Conservation (phyloP, 179 eudicot genomes). For the Heliamphora pulchella region DNA sequence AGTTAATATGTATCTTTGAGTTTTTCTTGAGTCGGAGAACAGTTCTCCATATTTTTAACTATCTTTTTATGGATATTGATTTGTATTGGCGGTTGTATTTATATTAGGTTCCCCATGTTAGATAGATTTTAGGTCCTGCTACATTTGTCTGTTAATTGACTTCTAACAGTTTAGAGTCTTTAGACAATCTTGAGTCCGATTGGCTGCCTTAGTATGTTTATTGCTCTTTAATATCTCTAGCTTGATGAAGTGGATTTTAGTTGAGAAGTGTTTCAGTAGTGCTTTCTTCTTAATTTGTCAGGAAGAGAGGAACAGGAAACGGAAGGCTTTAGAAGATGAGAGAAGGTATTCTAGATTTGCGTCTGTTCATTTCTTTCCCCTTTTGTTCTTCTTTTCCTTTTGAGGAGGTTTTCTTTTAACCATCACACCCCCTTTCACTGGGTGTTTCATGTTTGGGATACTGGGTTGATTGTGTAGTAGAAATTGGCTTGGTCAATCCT, state of each 20-base stretch:
- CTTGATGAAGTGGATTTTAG: background rate
- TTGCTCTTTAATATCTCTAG: slow-evolving; percentile 1
- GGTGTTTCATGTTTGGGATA: background rate
- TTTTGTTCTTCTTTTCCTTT: background rate
- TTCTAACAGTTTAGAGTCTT: background rate
- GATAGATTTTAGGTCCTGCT: slow-evolving; percentile 15
- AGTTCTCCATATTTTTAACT: slow-evolving; percentile 19
- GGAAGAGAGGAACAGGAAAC: slow-evolving; percentile 74
- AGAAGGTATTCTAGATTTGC: slow-evolving; percentile 44
- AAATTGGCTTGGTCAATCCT: background rate
- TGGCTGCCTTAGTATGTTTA: background rate
- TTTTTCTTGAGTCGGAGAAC: slow-evolving; percentile 63
- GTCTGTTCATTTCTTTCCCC: background rate
- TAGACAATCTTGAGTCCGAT: background rate
- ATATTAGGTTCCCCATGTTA: slow-evolving; percentile 16
- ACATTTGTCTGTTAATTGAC: background rate
- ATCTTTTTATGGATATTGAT: background rate
- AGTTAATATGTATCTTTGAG: slow-evolving; percentile 70
- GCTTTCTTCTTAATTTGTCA: slow-evolving; percentile 29
- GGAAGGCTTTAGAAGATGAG: slow-evolving; percentile 67
- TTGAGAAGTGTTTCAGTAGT: slow-evolving; percentile 8
- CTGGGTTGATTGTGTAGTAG: background rate
- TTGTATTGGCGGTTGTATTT: slow-evolving; percentile 12
- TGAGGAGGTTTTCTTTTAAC: background rate
- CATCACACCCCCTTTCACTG: no score